Conservation (phyloP, 2,329 filamentous ascomycete species). For the Malbranchea zuffiana region DNA sequence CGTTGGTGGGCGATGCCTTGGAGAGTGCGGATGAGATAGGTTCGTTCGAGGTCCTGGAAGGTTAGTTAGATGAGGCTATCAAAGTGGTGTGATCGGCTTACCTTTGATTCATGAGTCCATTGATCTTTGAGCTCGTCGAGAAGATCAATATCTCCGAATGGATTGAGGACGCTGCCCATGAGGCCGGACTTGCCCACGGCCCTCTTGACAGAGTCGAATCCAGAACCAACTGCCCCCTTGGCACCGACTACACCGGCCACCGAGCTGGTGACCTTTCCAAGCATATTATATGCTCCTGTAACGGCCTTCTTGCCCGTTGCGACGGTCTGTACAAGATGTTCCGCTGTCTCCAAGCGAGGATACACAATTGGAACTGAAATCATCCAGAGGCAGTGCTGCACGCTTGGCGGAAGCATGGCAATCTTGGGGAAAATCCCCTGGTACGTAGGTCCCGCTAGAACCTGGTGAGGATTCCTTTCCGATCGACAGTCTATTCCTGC, state of each 20-base stretch:
- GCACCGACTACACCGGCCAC: slow-evolving; percentile 92
- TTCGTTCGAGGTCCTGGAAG: slow-evolving; percentile 72
- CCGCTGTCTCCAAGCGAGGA: slow-evolving; percentile 79
- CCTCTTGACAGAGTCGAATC: slow-evolving; percentile 91
- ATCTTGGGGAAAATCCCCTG: slow-evolving; percentile 96
- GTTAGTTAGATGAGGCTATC: slow-evolving; percentile 6
- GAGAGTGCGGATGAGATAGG: slow-evolving; percentile 88
- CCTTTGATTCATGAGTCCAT: slow-evolving; percentile 96
- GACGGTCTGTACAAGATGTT: slow-evolving; percentile 81
- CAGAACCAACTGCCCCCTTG: slow-evolving; percentile 82
- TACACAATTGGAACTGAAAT: slow-evolving; percentile 83
- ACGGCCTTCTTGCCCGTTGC: slow-evolving; percentile 94
- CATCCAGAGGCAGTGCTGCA: slow-evolving; percentile 97
- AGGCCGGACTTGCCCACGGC: slow-evolving; percentile 89
- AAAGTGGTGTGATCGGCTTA: slow-evolving; percentile 22
- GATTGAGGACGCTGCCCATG: slow-evolving; percentile 91
- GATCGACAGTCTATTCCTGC: slow-evolving; percentile 86
- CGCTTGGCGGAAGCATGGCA: slow-evolving; percentile 75
- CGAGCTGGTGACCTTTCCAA: slow-evolving; percentile 89
- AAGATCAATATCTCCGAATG: slow-evolving; percentile 91
- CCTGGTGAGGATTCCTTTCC: slow-evolving; percentile 78
- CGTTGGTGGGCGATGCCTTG: slow-evolving; percentile 94
- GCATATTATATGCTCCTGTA: slow-evolving; percentile 89
- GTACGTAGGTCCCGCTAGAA: slow-evolving; percentile 92
- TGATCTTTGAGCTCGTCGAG: slow-evolving; percentile 89